Conservation (phyloP, 352 stramenopile genomes). For the Phytopythium delawarense region DNA sequence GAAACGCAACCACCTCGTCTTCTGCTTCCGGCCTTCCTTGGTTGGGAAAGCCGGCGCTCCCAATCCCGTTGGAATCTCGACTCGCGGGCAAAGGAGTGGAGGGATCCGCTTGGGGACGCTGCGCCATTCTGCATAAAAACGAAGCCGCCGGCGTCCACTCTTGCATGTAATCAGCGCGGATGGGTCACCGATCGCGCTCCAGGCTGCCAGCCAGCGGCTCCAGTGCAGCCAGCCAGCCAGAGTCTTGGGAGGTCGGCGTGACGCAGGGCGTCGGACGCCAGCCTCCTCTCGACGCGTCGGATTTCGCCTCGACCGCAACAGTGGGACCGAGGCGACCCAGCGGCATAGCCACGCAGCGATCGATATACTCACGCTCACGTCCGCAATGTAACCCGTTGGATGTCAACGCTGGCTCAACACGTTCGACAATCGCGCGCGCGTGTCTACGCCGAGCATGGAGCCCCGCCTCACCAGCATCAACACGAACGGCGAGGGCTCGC, state of each 20-base stretch:
- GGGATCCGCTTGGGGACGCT: background rate
- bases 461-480: background rate
- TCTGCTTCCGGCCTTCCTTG: background rate
- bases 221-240: no score
- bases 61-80: background rate
- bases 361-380: no score
- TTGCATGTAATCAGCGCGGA: background rate
- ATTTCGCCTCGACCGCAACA: background rate
- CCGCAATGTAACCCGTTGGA: no score
- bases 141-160: background rate
- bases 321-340: slow-evolving; percentile 2
- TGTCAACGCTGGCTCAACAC: background rate
- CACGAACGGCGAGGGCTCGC: background rate
- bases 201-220: no score
- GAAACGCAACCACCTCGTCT: background rate
- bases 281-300: background rate
- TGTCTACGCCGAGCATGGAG: background rate
- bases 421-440: background rate
- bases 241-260: no score
- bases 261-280: no score
- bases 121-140: background rate
- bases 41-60: background rate
- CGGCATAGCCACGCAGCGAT: background rate
- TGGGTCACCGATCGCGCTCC: background rate
- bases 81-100: background rate